These are phyloP conservation scores for Petunia hybrid DNA, from an alignment of 305 asterid genomes.

Conservation along the genomic window DNA sequence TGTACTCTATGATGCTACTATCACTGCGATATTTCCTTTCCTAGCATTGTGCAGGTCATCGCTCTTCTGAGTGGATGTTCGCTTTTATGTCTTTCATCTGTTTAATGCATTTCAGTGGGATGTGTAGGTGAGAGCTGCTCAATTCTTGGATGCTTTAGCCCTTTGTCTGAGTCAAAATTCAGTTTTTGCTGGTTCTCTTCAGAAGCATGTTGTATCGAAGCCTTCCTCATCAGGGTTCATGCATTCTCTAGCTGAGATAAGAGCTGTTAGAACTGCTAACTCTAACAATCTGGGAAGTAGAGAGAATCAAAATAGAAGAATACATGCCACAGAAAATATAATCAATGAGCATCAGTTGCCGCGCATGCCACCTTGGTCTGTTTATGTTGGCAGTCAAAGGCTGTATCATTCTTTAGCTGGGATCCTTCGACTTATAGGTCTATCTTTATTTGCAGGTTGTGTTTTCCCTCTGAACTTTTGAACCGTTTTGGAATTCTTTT, in stretches of 20 bases:
- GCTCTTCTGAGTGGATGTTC: constrained; percentile 21
- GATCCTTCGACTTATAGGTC: constrained; percentile 81
- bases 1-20: constrained; percentile 8
- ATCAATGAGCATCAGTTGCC: constrained; percentile 69
- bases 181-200: constrained; percentile 81
- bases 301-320: constrained; percentile 53
- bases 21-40: constrained; percentile 20
- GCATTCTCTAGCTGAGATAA: constrained; percentile 88
- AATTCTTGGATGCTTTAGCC: constrained; percentile 86
- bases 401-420: constrained; percentile 82
- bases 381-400: constrained; percentile 67
- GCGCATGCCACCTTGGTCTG: constrained; percentile 96
- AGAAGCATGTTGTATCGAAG: constrained; percentile 65
- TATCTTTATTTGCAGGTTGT: constrained; percentile 76
- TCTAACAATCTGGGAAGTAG: constrained; percentile 46
- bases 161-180: constrained; percentile 93
- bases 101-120: constrained; percentile 24
- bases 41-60: not conserved
- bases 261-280: constrained; percentile 47
- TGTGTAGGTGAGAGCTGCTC: constrained; percentile 76
- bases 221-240: constrained; percentile 75
- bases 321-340: constrained; percentile 46
- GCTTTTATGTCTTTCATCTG: not conserved
- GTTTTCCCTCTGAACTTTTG: constrained; percentile 30
- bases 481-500: constrained; percentile 29